Evolutionary conservation across 2,329 filamentous ascomycete genomes (phyloP), one percentile per base, ranked within the genome.

Genomic region (Pseudogymnoascus sp.): DNA sequence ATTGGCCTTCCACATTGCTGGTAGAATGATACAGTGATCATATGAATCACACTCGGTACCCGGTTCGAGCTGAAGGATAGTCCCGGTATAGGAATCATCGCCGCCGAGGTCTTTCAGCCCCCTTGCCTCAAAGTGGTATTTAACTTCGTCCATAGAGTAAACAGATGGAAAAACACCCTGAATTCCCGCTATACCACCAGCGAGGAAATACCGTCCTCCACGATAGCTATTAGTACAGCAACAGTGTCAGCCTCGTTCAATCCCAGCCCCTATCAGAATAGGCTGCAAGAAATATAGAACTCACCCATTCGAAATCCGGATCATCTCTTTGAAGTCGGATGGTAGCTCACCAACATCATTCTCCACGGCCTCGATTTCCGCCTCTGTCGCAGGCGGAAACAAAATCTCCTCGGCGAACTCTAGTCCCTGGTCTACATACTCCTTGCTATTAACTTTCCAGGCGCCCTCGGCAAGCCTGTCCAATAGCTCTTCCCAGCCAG

Each of bases 251-350:
- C 55, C 15, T 58, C 25, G 13, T 2, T 35, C 36, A 35, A 27
- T 5, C 15, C 6, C 13, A n/a, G 15, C 17, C 9, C 21, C 6
- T 13, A 29, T 48, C 7, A 29, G 15, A 48, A 29, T 29, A 48
- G 9, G 29, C n/a, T 9, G 4, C 25, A 61, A 21, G 13, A 17
- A 13, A 61, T 41, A 60, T 21, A 13, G 7, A 15, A 65, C 63
- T 44, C 39, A 66, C 62, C 65, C 63, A 60, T 65, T 63, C 4
- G 65, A 58, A 41, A 65, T 27, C 27, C 61, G 38, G 21, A 63
- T 17, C 63, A 66, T 66, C 0, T 64, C 63, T n/a, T 64, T 65
- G 7, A 66, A 65, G 13, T 64, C 63, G 3, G 29, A 15, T 9
- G 65, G 62, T 10, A 65, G 27, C 39, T 62, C 39, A 8, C 65